These are phyloP conservation scores for Lanmaoa pseudosensibilis DNA, from an alignment of 768 basidiomycete genomes.

Conservation along the genomic window DNA sequence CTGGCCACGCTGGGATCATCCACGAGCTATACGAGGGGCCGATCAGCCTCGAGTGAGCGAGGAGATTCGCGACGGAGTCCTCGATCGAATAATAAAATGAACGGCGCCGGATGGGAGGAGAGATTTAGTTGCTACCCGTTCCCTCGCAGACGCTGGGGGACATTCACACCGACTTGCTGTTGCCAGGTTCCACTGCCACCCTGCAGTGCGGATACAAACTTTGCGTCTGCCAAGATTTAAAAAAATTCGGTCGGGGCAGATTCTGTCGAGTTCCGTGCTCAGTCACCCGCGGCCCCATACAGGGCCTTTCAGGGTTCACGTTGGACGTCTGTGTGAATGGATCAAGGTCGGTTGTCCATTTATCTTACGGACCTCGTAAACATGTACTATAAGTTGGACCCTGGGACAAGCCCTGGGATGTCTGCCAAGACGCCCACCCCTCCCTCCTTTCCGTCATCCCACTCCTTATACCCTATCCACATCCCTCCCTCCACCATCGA, in stretches of 20 bases:
- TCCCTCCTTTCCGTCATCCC: constrained; percentile 36
- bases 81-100: constrained; percentile 15
- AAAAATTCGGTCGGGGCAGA: background rate
- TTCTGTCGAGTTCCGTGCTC: background rate
- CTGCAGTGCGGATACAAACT: too few species aligned
- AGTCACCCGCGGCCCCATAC: background rate
- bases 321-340: constrained; percentile 30
- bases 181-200: constrained; percentile 1
- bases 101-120: background rate
- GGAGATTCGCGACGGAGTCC: background rate
- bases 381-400: constrained; percentile 30
- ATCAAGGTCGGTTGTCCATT: constrained; percentile 8
- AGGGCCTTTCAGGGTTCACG: constrained; percentile 17
- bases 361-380: constrained; percentile 12
- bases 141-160: background rate
- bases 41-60: constrained; percentile 11
- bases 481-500: background rate
- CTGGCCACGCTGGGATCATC: constrained; percentile 5
- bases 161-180: background rate
- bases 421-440: constrained; percentile 37
- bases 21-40: background rate
- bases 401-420: constrained; percentile 33
- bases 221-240: background rate
- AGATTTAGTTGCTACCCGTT: background rate
- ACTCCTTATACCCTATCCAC: constrained; percentile 26